Evolutionary conservation across 129 eudicot genomes (phyloP), one percentile per base, ranked within the genome.

Genomic region (Apium graveolens): DNA sequence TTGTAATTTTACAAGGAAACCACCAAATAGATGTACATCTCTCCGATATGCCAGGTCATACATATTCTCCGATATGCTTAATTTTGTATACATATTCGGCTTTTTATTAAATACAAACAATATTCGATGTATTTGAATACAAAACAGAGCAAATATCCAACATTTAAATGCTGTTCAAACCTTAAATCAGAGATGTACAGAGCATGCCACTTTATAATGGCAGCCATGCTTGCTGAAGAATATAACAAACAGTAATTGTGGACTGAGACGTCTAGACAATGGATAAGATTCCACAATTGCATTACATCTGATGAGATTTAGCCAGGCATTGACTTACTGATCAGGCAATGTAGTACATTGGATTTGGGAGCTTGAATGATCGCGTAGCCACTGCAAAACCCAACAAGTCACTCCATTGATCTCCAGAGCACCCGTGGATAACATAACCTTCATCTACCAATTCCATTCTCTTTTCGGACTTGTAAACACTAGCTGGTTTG

Each of bases 281-380:
- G 3, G 18, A 73, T 44, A 57, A n/a, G 31, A 57, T 11, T 11
- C 16, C 32, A n/a, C n/a, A 1, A 43, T 2, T 42, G 49, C 38
- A 73, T 8, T 17, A 14, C 35, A 26, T n/a, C n/a, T 48, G 5
- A 27, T 8, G n/a, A 44, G 57, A 44, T 5, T 53, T 44, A 39
- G 60, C 39, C 39, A 2, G n/a, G 11, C 32, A 20, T 16, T 14
- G 38, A 43, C 35, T 43, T 26, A 11, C 77, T 26, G 11, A 26
- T 87, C 86, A 93, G 35, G 87, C 45, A 81, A 94, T 86, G 79
- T 84, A 90, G 71, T 94, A 94, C 89, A 91, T 45, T 7, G 92
- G 96, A 83, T 94, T 94, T 73, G 98, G 98, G 70, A 94, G 91
- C 72, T 94, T 94, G 75, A 94, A 94, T 46, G 98, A 91, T 70